Evolutionary conservation across 495 filamentous ascomycete species (phyloP).

Genomic region (Zalerion maritima): DNA sequence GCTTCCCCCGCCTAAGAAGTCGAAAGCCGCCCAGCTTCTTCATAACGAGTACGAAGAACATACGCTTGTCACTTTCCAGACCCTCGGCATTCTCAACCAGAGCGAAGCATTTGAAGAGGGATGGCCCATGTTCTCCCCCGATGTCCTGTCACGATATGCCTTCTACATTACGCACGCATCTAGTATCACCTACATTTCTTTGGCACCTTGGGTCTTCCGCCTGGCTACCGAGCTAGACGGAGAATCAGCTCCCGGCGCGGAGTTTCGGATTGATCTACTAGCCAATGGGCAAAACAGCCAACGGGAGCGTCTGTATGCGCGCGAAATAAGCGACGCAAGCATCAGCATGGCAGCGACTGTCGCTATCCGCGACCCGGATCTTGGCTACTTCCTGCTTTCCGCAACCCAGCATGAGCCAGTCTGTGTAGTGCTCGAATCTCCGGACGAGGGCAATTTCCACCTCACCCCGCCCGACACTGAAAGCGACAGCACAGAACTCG

Average conservation of each 20-base stretch:
- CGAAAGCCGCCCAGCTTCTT: constrained; percentile 21
- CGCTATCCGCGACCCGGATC: constrained; percentile 55
- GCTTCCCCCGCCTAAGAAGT: constrained; percentile 47
- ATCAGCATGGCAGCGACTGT: constrained; percentile 42
- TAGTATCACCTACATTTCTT: constrained; percentile 55
- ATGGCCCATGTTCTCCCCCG: constrained; percentile 63
- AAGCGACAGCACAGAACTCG: constrained; percentile 17
- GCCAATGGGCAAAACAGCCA: constrained; percentile 45
- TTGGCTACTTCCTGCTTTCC: constrained; percentile 70
- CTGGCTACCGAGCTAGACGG: constrained; percentile 61
- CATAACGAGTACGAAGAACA: constrained; percentile 14
- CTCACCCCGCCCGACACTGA: constrained; percentile 19
- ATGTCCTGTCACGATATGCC: constrained; percentile 56
- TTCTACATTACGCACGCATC: constrained; percentile 63
- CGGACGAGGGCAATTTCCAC: constrained; percentile 30
- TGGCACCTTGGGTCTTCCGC: constrained; percentile 58
- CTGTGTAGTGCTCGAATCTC: constrained; percentile 51
- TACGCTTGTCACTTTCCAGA: constrained; percentile 35
- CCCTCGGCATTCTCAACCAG: constrained; percentile 44
- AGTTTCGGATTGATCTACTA: constrained; percentile 59
- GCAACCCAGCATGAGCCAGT: constrained; percentile 46
- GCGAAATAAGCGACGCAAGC: constrained; percentile 20
- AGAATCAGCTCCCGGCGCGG: constrained; percentile 47
- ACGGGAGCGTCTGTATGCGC: constrained; percentile 44
- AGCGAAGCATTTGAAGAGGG: constrained; percentile 33